Evolutionary conservation across 2,329 filamentous ascomycete genomes (phyloP), one percentile per base, ranked within the genome.

Genomic region (Penicillium oxalicum): DNA sequence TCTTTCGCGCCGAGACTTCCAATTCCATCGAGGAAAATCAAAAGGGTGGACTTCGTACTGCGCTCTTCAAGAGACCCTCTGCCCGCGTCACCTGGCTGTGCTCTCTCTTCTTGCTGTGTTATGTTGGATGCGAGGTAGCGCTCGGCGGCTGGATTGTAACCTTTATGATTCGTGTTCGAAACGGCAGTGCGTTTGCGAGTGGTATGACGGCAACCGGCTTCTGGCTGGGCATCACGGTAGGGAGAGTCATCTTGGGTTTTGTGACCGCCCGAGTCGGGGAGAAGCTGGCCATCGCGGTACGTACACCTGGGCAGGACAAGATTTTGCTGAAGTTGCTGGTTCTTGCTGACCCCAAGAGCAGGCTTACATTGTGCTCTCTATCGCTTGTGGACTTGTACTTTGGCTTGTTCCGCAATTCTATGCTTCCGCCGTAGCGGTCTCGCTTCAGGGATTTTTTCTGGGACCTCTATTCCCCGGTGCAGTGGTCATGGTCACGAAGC

Each of bases 101-200:
- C 34, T 58, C 87, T 2, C 51, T 86, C 1, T 94, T 94, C 64
- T 71, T 94, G 11, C 77, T 94, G 4, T 81, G 82, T 7, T 94
- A 94, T 60, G 84, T 91, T 0, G 89, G 89, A 4, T 77, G 81
- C 5, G 89, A 95, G 50, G 72, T 74, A 9, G 82, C 81, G 0
- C 72, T 90, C 2, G 84, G 85, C 18, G 88, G 88, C 12, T 93
- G 88, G 88, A 84, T 94, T 53, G 84, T 88, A 42, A 84, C 84
- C 0, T 94, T 95, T 64, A 94, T 95, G 87, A 81, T 91, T n/a
- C 74, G 79, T 18, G 83, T 90, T 25, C 80, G 90, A 11, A 67
- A 84, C 34, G 87, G 83, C 3, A 77, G 74, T 25, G 73, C 81
- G 0, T 91, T 93, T 61, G 77, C 82, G 2, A 83, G 85, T 32